Evolutionary conservation across 306 rosid species (phyloP).

Genomic region (Malus sylvestris): DNA sequence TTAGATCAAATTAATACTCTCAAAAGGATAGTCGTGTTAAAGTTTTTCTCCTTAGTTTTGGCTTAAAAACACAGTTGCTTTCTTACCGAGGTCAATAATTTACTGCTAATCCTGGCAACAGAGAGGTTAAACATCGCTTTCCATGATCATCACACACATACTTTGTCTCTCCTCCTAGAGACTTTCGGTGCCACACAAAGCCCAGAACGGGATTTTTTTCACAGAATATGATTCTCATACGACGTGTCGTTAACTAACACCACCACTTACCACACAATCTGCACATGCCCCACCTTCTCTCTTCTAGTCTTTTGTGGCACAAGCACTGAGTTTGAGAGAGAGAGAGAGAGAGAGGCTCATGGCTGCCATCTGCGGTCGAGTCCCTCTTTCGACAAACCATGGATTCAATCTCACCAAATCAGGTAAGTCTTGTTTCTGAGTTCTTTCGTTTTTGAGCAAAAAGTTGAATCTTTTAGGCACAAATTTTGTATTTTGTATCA

Average conservation of each 20-base stretch:
- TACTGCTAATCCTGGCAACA: neutral
- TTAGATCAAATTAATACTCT: too few species aligned
- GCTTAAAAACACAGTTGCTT: neutral
- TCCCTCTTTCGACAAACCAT: constrained; percentile 58
- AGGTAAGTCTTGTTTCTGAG: constrained; percentile 22
- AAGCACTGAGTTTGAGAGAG: neutral
- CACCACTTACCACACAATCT: neutral
- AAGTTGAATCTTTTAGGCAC: neutral
- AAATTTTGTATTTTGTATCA: neutral
- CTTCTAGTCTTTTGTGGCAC: neutral
- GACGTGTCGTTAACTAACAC: constrained; percentile 12
- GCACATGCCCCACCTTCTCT: neutral
- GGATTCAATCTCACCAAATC: constrained; percentile 36
- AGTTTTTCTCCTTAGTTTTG: neutral
- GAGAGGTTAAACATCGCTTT: neutral
- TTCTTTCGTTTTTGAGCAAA: neutral
- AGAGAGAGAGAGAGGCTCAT: constrained; percentile 1
- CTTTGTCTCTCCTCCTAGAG: neutral
- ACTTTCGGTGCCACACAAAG: neutral
- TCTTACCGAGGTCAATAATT: neutral
- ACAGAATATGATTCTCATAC: neutral
- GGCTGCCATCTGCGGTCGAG: constrained; percentile 54
- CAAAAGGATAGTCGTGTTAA: too few species aligned
- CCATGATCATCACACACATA: neutral
- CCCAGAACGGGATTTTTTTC: neutral